phyloP scores from a whole-genome alignment of 2,329 filamentous ascomycete species.

The Hirsutella rhossiliensis region DNA sequence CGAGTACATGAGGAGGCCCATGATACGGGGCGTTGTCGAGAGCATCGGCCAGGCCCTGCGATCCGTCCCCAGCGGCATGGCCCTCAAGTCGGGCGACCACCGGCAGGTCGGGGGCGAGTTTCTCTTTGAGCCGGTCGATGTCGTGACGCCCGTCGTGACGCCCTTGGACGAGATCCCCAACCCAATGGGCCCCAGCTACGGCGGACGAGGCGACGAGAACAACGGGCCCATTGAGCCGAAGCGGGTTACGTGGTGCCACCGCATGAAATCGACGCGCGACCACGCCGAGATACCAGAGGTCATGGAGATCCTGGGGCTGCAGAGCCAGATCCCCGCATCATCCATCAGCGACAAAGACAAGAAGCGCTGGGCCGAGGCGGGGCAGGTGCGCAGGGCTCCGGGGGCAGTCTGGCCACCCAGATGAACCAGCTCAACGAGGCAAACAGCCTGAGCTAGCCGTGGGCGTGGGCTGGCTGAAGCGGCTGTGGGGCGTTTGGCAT shows the following conservation, averaged over 20 bases:
- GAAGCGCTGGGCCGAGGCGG: constrained; percentile 34
- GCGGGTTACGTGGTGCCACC: constrained; percentile 64
- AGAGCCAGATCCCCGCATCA: constrained; percentile 19
- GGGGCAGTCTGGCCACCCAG: constrained; percentile 35
- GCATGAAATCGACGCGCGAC: constrained; percentile 69
- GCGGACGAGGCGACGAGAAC: constrained; percentile 7
- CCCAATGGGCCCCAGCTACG: background rate
- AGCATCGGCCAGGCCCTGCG: constrained; percentile 49
- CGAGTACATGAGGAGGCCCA: constrained; percentile 48
- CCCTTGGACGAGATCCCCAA: constrained; percentile 9
- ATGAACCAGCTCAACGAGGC: constrained; percentile 31
- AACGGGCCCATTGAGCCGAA: constrained; percentile 35
- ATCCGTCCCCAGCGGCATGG: constrained; percentile 43
- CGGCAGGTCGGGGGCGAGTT: constrained; percentile 68
- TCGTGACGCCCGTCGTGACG: constrained; percentile 24
- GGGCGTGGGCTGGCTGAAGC: no score
- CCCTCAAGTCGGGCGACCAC: constrained; percentile 51
- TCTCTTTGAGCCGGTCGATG: constrained; percentile 49
- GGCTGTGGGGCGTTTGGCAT: no score
- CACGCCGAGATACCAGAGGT: constrained; percentile 61
- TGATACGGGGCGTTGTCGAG: constrained; percentile 34
- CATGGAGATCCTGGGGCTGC: constrained; percentile 48
- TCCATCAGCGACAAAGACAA: constrained; percentile 22
- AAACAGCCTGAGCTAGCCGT: background rate
- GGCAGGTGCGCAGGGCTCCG: constrained; percentile 37